Conservation (phyloP, 306 rosid species). For the Cucurbita pepo region DNA sequence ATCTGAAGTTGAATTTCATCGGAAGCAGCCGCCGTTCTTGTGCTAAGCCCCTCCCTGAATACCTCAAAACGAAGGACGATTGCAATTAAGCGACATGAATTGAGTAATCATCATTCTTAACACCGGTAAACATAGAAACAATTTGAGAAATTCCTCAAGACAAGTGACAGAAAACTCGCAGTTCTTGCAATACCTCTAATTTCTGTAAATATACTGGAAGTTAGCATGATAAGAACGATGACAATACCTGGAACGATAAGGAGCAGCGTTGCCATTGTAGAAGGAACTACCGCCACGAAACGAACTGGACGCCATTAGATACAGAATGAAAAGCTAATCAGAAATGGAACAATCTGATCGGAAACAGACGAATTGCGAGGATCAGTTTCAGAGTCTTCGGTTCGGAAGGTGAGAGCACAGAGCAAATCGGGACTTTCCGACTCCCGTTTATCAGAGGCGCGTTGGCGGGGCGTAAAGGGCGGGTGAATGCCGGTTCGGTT, state of each 20-base stretch:
- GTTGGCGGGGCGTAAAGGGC: not conserved
- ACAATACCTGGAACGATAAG: slow-evolving; percentile 51
- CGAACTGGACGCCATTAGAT: slow-evolving; percentile 45
- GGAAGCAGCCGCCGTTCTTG: slow-evolving; percentile 46
- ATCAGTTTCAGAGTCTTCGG: not conserved
- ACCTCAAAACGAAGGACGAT: not conserved
- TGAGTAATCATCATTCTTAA: not conserved
- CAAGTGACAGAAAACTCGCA: not conserved
- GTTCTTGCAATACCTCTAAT: not conserved
- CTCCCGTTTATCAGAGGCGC: not conserved
- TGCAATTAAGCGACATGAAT: not conserved
- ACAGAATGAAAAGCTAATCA: slow-evolving; percentile 8
- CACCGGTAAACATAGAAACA: not conserved
- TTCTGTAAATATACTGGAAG: not conserved
- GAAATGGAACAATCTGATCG: not conserved
- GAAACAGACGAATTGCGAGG: not conserved
- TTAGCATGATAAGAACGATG: not conserved
- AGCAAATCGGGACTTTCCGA: not conserved
- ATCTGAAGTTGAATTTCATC: slow-evolving; percentile 83
- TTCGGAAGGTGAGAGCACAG: not conserved
- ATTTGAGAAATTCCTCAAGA: not conserved
- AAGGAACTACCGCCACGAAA: slow-evolving; percentile 22
- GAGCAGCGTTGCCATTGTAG: slow-evolving; percentile 39
- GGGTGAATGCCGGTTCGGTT: no score
- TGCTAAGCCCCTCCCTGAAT: slow-evolving; percentile 69